Base-by-base conservation (phyloP, 2,329 filamentous ascomycete species). In the Phaeosphaeriaceae sp. region DNA sequence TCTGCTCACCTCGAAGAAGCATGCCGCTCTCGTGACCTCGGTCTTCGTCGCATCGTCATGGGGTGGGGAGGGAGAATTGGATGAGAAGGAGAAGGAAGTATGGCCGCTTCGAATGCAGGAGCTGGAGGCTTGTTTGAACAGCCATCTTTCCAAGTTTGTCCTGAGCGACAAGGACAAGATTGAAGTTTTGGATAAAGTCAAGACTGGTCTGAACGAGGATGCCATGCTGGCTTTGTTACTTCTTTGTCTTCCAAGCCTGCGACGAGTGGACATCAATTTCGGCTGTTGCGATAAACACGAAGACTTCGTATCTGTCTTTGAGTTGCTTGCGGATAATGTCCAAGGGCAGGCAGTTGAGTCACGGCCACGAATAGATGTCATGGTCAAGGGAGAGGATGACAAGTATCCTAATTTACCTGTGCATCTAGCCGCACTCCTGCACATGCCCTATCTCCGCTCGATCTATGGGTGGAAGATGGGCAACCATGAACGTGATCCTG, bases 401-500 rank as follows among this genome's bases (percentile, higher is more conserved):
- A 41, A 53, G 15, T 40, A 47, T n/a, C 27, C 27, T 21, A 47
- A 48, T 9, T 9, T 11, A 3, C 44, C 42, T 19, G 15, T n/a
- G 9, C n/a, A 52, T 41, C n/a, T 52, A 7, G 50, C 42, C 4
- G n/a, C 17, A 5, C 36, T 60, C 20, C 20, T 59, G 13, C 31
- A 49, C 13, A 42, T 56, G 5, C 57, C 53, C 2, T 49, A 33
- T 17, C 44, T 60, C 13, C 53, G 50, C 15, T 48, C 40, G 4
- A 24, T 60, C 7, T 53, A 53, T 33, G 53, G 15, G 21, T 60
- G 33, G 48, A 50, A 49, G n/a, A 27, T 45, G n/a, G 48, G 53
- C 9, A 53, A 56, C 7, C 17, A 44, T 4, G 48, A 48, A n/a
- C 20, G 46, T 7, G 52, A 44, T 27, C 24, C 22, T 2, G 44